A percentile compares a stretch with the other conserved stretches of the same genome.
These are phyloP conservation scores for Metschnikowia cubensis DNA, from an alignment of 805 yeast species.

Conservation along the genomic window DNA sequence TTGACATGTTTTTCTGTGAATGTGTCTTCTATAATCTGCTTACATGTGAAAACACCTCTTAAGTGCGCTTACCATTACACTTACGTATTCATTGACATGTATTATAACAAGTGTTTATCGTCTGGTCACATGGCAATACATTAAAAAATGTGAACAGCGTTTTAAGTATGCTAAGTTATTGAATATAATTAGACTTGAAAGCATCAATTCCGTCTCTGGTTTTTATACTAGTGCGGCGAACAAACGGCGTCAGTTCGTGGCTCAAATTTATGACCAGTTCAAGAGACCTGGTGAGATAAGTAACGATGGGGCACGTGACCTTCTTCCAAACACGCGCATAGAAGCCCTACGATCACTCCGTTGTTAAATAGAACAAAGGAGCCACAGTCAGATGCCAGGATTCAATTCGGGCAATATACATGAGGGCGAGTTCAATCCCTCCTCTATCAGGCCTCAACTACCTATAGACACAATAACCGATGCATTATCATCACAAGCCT, in stretches of 20 bases:
- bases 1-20: no score
- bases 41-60: background rate
- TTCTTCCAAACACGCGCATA: background rate
- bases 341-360: background rate
- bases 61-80: no score
- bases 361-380: background rate
- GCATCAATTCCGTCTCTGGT: no score
- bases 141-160: no score
- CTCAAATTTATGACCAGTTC: background rate
- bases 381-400: constrained; percentile 8
- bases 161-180: no score
- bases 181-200: no score
- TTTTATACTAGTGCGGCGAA: no score
- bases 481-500: constrained; percentile 18
- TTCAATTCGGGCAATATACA: constrained; percentile 24
- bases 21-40: no score
- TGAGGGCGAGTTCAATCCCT: constrained; percentile 32
- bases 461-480: constrained; percentile 27
- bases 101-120: no score
- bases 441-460: constrained; percentile 23
- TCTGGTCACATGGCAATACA: no score
- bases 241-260: background rate
- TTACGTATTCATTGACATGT: no score
- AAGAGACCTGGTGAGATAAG: background rate
- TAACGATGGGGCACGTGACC: background rate